Conservation (phyloP, 129 eudicot species). For the Ambrosia artemisiifolia region DNA sequence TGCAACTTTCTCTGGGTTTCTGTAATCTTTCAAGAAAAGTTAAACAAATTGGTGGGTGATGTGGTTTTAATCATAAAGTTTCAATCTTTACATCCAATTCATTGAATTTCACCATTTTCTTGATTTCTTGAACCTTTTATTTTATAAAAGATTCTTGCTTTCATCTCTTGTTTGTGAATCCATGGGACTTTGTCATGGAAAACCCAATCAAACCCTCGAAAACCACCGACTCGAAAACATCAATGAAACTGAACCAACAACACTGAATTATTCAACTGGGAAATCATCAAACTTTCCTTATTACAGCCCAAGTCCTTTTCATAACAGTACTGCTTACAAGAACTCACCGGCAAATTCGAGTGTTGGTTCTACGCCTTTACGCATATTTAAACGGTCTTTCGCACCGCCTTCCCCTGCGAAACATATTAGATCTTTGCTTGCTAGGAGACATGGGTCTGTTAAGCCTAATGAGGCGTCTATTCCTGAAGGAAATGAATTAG, state of each 20-base stretch:
- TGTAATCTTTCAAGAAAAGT: slow-evolving; percentile 16
- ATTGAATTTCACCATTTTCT: slow-evolving; percentile 13
- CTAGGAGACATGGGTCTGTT: slow-evolving; percentile 86
- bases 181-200: slow-evolving; percentile 99
- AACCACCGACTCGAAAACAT: slow-evolving; percentile 42
- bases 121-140: slow-evolving; percentile 17
- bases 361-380: slow-evolving; percentile 75
- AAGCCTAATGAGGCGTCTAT: slow-evolving; percentile 92
- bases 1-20: slow-evolving; percentile 37
- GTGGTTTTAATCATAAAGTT: slow-evolving; percentile 6
- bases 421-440: slow-evolving; percentile 87
- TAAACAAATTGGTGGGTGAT: neutral
- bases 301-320: slow-evolving; percentile 96
- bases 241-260: slow-evolving; percentile 38
- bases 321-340: slow-evolving; percentile 61
- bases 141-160: neutral
- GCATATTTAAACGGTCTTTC: slow-evolving; percentile 79
- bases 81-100: slow-evolving; percentile 23
- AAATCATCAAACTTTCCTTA: slow-evolving; percentile 81
- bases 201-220: slow-evolving; percentile 68
- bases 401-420: slow-evolving; percentile 99
- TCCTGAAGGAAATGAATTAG: slow-evolving; percentile 88
- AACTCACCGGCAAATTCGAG: slow-evolving; percentile 89
- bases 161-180: slow-evolving; percentile 37
- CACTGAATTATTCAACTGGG: slow-evolving; percentile 46